Conservation (phyloP, 1,284 basidiomycete species). For the Apiotrichum brassicae region DNA sequence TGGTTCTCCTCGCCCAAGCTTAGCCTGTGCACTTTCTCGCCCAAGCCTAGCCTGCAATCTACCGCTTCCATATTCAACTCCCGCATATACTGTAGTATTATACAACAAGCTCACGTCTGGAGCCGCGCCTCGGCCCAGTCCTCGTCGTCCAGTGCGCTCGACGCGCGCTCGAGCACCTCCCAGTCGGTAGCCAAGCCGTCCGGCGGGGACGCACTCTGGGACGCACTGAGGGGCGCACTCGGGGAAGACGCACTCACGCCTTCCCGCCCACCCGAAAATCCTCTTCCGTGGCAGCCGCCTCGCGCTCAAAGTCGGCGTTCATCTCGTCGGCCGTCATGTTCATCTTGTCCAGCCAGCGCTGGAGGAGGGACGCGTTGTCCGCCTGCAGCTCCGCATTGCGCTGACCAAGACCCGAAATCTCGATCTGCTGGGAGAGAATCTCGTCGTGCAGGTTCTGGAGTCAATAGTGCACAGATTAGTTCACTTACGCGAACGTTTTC, state of each 20-base stretch:
- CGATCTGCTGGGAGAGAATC: constrained; percentile 79
- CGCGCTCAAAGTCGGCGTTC: constrained; percentile 63
- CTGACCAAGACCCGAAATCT: constrained; percentile 80
- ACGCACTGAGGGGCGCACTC: too few species aligned
- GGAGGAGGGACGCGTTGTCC: constrained; percentile 89
- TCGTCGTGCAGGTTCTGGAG: constrained; percentile 85
- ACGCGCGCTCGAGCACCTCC: constrained; percentile 11
- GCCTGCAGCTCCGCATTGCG: constrained; percentile 76
- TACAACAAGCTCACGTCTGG: too few species aligned
- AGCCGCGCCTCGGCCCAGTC: constrained; percentile 17
- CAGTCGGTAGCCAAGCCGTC: constrained; percentile 5
- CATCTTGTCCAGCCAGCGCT: constrained; percentile 92
- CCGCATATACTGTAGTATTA: too few species aligned
- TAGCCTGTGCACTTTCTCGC: too few species aligned
- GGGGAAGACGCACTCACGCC: constrained; percentile 15
- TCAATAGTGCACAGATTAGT: too few species aligned
- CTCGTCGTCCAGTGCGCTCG: constrained; percentile 11
- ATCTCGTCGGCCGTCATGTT: constrained; percentile 87
- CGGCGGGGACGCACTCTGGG: not conserved
- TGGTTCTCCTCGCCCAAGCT: too few species aligned
- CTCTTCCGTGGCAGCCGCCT: constrained; percentile 14
- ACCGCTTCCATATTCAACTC: too few species aligned
- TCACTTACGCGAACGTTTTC: constrained; percentile 69
- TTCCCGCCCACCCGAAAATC: constrained; percentile 38
- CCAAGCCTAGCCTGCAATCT: too few species aligned